phyloP scores from a whole-genome alignment of 2,329 filamentous ascomycete genomes.

The Xylariaceae sp. region DNA sequence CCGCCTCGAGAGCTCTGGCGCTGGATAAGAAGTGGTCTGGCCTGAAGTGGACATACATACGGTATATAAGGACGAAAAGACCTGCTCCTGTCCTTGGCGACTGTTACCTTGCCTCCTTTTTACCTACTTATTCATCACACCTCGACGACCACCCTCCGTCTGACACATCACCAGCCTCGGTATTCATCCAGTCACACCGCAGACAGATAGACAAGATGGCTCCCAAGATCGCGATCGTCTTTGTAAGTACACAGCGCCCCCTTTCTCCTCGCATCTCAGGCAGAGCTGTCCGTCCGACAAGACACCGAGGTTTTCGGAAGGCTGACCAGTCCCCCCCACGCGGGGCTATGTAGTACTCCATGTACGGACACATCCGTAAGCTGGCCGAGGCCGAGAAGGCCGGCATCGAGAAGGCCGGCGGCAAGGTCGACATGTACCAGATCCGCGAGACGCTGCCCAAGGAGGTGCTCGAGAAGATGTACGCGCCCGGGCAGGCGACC shows the following conservation, averaged over 20 bases:
- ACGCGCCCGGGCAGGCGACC: slow-evolving; percentile 70
- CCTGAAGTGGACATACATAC: neutral
- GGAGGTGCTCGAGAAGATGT: slow-evolving; percentile 83
- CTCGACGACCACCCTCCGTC: neutral
- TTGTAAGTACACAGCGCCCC: slow-evolving; percentile 14
- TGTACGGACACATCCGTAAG: slow-evolving; percentile 83
- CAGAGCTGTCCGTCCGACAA: neutral
- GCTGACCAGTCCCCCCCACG: neutral
- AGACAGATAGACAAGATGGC: slow-evolving; percentile 14
- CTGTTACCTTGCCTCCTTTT: no score
- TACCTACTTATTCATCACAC: neutral
- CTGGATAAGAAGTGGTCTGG: no score
- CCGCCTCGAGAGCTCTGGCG: no score
- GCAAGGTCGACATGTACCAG: slow-evolving; percentile 76
- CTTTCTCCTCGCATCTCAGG: neutral
- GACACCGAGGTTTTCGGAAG: neutral
- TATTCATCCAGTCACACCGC: neutral
- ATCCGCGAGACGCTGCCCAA: slow-evolving; percentile 78
- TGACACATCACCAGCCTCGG: neutral
- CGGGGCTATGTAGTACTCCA: slow-evolving; percentile 60
- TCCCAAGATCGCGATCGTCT: slow-evolving; percentile 25
- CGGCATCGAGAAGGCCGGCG: slow-evolving; percentile 83
- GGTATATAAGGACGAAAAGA: neutral
- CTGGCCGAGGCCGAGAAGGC: slow-evolving; percentile 85
- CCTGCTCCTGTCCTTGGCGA: neutral